Conservation (phyloP, 2,329 filamentous ascomycete species). For the Lasiodiplodia gonubiensis region DNA sequence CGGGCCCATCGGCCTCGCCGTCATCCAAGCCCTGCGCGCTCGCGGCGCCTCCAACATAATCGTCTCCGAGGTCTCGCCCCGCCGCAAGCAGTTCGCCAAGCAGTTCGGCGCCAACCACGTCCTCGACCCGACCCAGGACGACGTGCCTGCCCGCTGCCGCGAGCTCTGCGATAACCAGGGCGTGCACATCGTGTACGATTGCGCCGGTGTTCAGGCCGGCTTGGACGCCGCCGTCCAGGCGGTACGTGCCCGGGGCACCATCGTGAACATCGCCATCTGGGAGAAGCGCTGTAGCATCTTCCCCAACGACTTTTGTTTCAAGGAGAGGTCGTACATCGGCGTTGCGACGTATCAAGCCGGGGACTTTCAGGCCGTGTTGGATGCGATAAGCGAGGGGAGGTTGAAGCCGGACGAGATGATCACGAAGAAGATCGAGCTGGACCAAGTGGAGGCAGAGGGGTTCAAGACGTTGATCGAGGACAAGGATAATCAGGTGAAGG, state of each 20-base stretch:
- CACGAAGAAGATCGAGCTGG: constrained; percentile 54
- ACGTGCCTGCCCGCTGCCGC: constrained; percentile 52
- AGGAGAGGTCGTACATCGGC: constrained; percentile 59
- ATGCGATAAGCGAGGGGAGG: constrained; percentile 53
- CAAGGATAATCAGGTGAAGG: constrained; percentile 58
- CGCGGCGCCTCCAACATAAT: constrained; percentile 57
- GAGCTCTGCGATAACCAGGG: constrained; percentile 53
- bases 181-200: constrained; percentile 59
- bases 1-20: constrained; percentile 60
- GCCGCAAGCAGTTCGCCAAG: constrained; percentile 56
- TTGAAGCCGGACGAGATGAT: constrained; percentile 56
- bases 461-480: constrained; percentile 56
- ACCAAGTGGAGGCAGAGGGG: constrained; percentile 54
- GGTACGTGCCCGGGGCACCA: constrained; percentile 56
- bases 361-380: constrained; percentile 54
- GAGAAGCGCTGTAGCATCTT: constrained; percentile 57
- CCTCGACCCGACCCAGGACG: constrained; percentile 57
- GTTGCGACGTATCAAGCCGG: constrained; percentile 59
- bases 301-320: constrained; percentile 59
- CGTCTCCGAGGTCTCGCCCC: constrained; percentile 57
- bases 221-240: constrained; percentile 57
- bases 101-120: constrained; percentile 59
- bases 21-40: constrained; percentile 55
- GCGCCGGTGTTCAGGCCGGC: constrained; percentile 59
- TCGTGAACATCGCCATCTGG: constrained; percentile 64